phyloP scores from a whole-genome alignment of 129 eudicot genomes.

The Flaveria trinervia region DNA sequence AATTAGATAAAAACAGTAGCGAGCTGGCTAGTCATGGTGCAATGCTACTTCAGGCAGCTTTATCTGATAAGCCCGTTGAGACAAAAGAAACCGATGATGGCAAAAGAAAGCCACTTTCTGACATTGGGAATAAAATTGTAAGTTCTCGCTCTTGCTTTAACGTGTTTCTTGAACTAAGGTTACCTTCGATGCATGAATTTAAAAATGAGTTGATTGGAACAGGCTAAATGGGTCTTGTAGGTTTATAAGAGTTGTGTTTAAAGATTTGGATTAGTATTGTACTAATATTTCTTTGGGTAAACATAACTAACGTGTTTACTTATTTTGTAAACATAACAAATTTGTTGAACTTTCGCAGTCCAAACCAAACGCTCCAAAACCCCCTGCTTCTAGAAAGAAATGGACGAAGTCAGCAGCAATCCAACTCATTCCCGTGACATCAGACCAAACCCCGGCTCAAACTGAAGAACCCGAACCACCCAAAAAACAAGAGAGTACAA shows the following conservation, averaged over 20 bases:
- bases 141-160: neutral
- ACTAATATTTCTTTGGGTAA: neutral
- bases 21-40: constrained; percentile 83
- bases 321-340: neutral
- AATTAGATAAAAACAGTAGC: constrained; percentile 33
- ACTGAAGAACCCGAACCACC: constrained; percentile 45
- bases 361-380: constrained; percentile 56
- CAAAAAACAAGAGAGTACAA: constrained; percentile 40
- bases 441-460: constrained; percentile 42
- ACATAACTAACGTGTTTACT: no score
- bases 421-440: constrained; percentile 64
- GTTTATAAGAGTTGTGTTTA: neutral
- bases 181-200: no score
- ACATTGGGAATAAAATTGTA: constrained; percentile 82
- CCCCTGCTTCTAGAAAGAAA: constrained; percentile 57
- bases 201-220: neutral
- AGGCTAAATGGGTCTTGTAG: neutral
- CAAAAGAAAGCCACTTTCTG: constrained; percentile 77
- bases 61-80: constrained; percentile 57
- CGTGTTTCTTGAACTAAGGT: no score
- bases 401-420: constrained; percentile 64
- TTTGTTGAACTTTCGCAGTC: constrained; percentile 43
- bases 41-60: constrained; percentile 61
- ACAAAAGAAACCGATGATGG: constrained; percentile 36
- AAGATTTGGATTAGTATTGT: neutral